Conservation (phyloP, 2,329 filamentous ascomycete species). For the Myriosclerotinia duriaeana region DNA sequence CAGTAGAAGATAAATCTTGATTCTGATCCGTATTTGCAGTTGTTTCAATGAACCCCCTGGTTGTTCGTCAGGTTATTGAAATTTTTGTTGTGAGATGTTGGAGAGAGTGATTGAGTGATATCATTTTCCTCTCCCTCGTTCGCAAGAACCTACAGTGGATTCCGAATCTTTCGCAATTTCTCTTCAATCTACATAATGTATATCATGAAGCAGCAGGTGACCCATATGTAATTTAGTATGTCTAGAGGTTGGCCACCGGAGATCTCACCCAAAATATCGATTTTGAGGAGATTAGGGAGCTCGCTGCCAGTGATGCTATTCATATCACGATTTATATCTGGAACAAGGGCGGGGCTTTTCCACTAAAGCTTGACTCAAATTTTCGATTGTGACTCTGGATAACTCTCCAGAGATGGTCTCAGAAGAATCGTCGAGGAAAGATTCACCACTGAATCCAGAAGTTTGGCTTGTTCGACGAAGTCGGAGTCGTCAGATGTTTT, state of each 20-base stretch:
- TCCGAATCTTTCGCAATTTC: conserved; percentile 33
- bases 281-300: conserved; percentile 35
- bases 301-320: conserved; percentile 6
- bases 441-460: conserved; percentile 18
- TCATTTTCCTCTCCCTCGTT: conserved; percentile 37
- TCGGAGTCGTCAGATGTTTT: conserved; percentile 38
- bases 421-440: background rate
- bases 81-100: too few species aligned
- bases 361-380: background rate
- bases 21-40: too few species aligned
- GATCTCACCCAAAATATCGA: conserved; percentile 39
- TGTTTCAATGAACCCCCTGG: too few species aligned
- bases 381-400: background rate
- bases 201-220: conserved; percentile 34
- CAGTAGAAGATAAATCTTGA: too few species aligned
- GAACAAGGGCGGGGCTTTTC: background rate
- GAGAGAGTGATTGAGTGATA: background rate
- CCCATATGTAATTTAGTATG: conserved; percentile 42
- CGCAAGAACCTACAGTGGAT: conserved; percentile 39
- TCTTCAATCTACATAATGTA: conserved; percentile 39
- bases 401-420: background rate
- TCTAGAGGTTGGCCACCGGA: conserved; percentile 39
- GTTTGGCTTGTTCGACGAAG: conserved; percentile 35
- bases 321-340: background rate
- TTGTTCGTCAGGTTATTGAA: too few species aligned